Conservation (phyloP, 2,329 filamentous ascomycete species). For the Scleromitrula shiraiana region DNA sequence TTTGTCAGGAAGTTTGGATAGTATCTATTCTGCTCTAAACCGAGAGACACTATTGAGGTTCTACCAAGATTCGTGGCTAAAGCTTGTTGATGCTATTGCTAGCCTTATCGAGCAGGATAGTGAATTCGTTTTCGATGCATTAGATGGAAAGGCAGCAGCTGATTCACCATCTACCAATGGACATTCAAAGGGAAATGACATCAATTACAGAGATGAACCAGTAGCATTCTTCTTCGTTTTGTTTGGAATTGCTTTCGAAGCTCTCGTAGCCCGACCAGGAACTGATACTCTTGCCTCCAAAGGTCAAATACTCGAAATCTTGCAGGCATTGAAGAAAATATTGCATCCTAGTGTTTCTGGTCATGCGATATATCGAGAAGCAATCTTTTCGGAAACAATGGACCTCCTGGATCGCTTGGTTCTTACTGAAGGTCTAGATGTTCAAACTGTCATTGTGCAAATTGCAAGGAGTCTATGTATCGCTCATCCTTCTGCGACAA, state of each 20-base stretch:
- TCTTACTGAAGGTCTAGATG: conserved; percentile 79
- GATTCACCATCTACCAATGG: conserved; percentile 29
- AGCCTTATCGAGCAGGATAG: conserved; percentile 97
- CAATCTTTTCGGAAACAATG: conserved; percentile 95
- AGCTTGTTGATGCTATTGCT: conserved; percentile 92
- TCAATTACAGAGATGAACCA: conserved; percentile 96
- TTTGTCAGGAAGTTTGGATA: conserved; percentile 78
- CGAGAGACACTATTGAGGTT: conserved; percentile 89
- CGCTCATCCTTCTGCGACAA: conserved; percentile 80
- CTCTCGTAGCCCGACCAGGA: conserved; percentile 72
- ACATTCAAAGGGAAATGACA: conserved; percentile 61
- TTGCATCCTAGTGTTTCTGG: conserved; percentile 89
- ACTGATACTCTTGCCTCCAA: conserved; percentile 60
- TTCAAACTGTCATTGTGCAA: conserved; percentile 88
- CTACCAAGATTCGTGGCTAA: conserved; percentile 96
- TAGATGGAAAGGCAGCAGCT: conserved; percentile 71
- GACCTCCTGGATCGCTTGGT: conserved; percentile 89
- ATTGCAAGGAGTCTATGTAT: conserved; percentile 87
- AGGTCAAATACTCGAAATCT: conserved; percentile 77
- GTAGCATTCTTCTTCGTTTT: conserved; percentile 98
- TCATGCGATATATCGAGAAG: conserved; percentile 91
- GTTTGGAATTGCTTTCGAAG: conserved; percentile 94
- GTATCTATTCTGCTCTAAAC: conserved; percentile 90
- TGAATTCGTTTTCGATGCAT: conserved; percentile 91
- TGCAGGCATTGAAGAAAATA: conserved; percentile 90